Base-by-base conservation (phyloP, 2,329 filamentous ascomycete genomes). In the Pseudogymnoascus verrucosus region DNA sequence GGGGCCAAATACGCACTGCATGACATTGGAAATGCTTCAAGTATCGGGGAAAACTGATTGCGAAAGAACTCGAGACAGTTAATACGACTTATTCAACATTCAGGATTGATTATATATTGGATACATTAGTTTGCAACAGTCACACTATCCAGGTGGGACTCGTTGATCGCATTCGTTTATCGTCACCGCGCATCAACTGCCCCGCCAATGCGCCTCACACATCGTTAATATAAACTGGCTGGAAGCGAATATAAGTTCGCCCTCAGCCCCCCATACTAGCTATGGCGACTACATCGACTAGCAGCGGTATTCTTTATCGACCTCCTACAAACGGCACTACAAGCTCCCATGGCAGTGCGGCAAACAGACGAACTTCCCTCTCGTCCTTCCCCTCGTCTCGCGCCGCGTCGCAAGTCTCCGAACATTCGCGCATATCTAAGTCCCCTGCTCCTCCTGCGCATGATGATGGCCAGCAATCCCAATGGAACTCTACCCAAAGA, bases 331-430 rank as follows among this genome's bases (percentile, higher is more conserved):
- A 76, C 63, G 74, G 74, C 64, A 74, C 73, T 23, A 70, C 71
- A 47, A 73, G 65, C 62, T 73, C 72, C 60, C 73, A 74, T 69
- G 70, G 69, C 47, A 74, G 68, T 63, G 64, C 60, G 67, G 67
- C 70, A 40, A 76, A 76, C 69, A 76, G 78, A 64, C 77, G 81
- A 70, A 80, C 82, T 44, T 89, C 87, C n/a, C 76, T 89, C 59
- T 84, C 85, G 26, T 88, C 86, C 44, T 85, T 88, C 70, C 76
- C 78, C 16, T 81, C 85, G 10, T 84, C 84, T 61, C 79, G 83
- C 64, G 82, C 83, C 57, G 77, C 80, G 61, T 86, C 84, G 63
- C 79, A 84, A 70, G 82, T 85, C 78, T 85, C 83, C 63, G 66
- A 68, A 78, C 69, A 73, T 72, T 70, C 82, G 65, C 79, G 82